Evolutionary conservation across 2,329 filamentous ascomycete species (phyloP).

Genomic region (Trichophyton rubrum): DNA sequence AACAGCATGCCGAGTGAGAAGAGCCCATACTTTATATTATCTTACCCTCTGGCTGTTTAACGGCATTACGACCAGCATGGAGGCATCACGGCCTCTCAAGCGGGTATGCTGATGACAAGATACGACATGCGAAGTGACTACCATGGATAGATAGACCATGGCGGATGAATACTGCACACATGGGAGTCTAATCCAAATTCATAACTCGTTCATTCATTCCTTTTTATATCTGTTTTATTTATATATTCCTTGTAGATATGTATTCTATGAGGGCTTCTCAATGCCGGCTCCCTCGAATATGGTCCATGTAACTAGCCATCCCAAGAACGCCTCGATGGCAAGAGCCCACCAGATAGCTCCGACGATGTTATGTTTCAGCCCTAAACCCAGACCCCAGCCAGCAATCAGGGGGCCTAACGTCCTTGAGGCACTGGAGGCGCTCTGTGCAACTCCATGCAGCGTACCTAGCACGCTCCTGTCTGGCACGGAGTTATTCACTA

Average conservation of each 20-base stretch:
- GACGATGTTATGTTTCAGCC: constrained; percentile 42
- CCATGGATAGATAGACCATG: neutral
- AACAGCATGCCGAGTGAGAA: neutral
- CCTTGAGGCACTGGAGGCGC: constrained; percentile 41
- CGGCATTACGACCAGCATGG: neutral
- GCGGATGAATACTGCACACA: neutral
- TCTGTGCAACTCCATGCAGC: constrained; percentile 48
- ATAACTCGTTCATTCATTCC: neutral
- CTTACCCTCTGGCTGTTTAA: neutral
- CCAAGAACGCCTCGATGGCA: constrained; percentile 42
- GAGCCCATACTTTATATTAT: neutral
- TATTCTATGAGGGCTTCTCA: neutral
- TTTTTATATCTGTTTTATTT: neutral
- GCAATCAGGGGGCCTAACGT: constrained; percentile 45
- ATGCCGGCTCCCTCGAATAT: constrained; percentile 49
- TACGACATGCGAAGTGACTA: neutral
- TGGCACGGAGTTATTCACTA: constrained; percentile 49
- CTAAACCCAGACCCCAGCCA: constrained; percentile 43
- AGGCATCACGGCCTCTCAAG: neutral
- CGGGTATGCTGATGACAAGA: neutral
- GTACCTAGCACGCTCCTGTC: constrained; percentile 45
- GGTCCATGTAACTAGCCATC: constrained; percentile 46
- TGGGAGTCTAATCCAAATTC: neutral
- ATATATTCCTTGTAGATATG: neutral
- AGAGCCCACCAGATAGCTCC: constrained; percentile 48